phyloP scores from a whole-genome alignment of 148 eudicot species.

The Rhododendron vialii region DNA sequence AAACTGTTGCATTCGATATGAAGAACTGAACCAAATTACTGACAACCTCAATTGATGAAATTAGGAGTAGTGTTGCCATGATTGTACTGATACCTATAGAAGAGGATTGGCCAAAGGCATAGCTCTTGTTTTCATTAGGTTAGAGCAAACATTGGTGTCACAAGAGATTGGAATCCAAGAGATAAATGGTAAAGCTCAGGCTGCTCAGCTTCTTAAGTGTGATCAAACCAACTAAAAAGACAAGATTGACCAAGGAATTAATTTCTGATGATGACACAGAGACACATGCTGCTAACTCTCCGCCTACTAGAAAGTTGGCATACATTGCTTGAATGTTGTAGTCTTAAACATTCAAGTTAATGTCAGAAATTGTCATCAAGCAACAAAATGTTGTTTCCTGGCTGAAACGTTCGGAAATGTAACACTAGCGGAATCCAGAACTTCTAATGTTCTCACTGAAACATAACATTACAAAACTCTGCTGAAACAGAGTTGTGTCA shows the following conservation, averaged over 20 bases:
- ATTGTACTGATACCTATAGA: not conserved
- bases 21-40: not conserved
- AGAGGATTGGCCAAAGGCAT: not conserved
- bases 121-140: not conserved
- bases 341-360: not conserved
- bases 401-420: not conserved
- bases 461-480: not conserved
- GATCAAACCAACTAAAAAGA: not conserved
- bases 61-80: not conserved
- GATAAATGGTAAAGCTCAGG: not conserved
- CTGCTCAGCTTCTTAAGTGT: not conserved
- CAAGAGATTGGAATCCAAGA: not conserved
- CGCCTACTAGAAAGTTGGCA: not conserved
- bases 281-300: not conserved
- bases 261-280: too few relatives aligned
- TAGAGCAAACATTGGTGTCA: not conserved
- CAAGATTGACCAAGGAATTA: not conserved
- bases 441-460: not conserved
- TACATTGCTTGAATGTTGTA: not conserved
- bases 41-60: not conserved
- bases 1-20: not conserved
- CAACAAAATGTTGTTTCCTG: not conserved
- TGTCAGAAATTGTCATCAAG: not conserved
- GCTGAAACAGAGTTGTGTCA: not conserved
- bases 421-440: not conserved